A percentile compares a stretch with the other conserved stretches of the same genome.
Conservation (phyloP, 1,139 yeast genomes). For the Debaryomyces fabryi region DNA sequence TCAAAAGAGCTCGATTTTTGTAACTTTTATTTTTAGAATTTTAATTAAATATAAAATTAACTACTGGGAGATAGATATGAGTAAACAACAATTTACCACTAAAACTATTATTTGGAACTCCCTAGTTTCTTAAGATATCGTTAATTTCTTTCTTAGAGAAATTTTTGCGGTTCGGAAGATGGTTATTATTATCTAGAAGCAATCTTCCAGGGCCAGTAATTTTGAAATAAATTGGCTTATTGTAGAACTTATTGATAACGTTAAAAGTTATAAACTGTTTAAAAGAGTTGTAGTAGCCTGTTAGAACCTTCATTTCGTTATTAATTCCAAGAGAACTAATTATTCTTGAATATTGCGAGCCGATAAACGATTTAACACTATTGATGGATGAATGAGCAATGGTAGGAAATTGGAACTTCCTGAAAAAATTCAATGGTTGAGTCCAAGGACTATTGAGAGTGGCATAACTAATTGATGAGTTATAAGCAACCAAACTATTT, state of each 20-base stretch:
- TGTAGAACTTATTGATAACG: constrained; percentile 14
- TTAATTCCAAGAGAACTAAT: neutral
- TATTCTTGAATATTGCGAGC: neutral
- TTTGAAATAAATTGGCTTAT: constrained; percentile 25
- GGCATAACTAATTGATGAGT: neutral
- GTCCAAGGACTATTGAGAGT: constrained; percentile 1
- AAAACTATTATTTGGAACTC: neutral
- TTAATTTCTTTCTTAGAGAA: constrained; percentile 29
- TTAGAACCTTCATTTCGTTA: neutral
- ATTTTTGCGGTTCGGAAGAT: constrained; percentile 16
- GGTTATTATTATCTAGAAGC: constrained; percentile 23
- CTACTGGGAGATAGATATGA: neutral
- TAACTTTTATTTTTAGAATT: neutral
- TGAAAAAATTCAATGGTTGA: neutral
- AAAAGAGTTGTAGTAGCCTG: constrained; percentile 9
- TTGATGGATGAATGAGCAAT: neutral
- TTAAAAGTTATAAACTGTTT: constrained; percentile 15
- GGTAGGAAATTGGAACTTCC: neutral
- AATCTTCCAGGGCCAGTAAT: constrained; percentile 31
- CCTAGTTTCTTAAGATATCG: constrained; percentile 10
- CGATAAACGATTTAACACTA: neutral
- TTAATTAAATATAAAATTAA: neutral
- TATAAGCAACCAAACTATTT: constrained; percentile 36
- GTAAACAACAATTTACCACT: neutral
- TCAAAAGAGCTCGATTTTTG: neutral